Evolutionary conservation across 148 eudicot species (phyloP).

Genomic region (Pouteria glomerata): DNA sequence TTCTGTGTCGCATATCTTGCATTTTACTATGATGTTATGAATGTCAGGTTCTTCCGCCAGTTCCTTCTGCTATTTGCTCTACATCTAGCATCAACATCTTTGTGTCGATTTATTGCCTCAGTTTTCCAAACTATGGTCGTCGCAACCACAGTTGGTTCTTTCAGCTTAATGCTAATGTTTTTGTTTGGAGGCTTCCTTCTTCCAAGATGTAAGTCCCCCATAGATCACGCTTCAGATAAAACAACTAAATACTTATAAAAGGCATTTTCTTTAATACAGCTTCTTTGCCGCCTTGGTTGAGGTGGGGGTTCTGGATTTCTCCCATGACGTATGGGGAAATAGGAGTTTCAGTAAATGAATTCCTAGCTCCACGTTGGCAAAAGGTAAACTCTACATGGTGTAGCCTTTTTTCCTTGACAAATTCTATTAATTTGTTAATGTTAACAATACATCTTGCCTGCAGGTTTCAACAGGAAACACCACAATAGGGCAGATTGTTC

Average conservation of each 20-base stretch:
- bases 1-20: not conserved
- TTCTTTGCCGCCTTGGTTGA: conserved; percentile 59
- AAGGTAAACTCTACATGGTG: conserved; percentile 24
- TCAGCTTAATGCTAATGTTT: conserved; percentile 28
- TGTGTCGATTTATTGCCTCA: conserved; percentile 56
- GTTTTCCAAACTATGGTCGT: conserved; percentile 37
- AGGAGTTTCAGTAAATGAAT: conserved; percentile 62
- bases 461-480: conserved; percentile 25
- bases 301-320: conserved; percentile 77
- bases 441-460: not conserved
- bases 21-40: not conserved
- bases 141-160: conserved; percentile 26
- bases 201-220: conserved; percentile 30
- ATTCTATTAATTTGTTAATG: not conserved
- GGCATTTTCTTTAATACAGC: conserved; percentile 21
- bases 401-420: not conserved
- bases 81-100: conserved; percentile 34
- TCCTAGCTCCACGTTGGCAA: conserved; percentile 67
- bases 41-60: conserved; percentile 44
- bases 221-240: not conserved
- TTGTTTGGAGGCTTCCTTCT: conserved; percentile 59
- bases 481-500: conserved; percentile 30
- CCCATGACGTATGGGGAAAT: conserved; percentile 67
- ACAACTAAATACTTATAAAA: not conserved
- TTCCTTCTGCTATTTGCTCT: conserved; percentile 35